A percentile compares a stretch with the other conserved stretches of the same genome.
These are phyloP conservation scores for Blepharisma stoltei DNA, from an alignment of 73 alveolate genomes.

Conservation along the genomic window DNA sequence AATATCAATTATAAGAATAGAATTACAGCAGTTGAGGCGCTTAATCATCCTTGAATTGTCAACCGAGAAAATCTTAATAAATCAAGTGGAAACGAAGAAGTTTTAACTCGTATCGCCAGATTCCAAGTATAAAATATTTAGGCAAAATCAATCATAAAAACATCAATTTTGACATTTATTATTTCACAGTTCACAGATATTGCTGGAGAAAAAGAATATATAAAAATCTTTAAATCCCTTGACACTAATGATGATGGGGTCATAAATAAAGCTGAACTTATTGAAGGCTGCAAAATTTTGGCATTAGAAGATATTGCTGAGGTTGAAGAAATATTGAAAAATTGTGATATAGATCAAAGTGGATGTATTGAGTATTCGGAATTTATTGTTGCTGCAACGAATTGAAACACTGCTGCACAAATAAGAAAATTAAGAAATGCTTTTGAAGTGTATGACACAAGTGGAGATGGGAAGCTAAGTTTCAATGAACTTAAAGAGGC, in stretches of 20 bases:
- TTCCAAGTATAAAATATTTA: no score
- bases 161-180: no score
- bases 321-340: constrained; percentile 5
- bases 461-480: constrained; percentile 10
- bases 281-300: background rate
- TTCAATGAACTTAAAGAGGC: constrained; percentile 17
- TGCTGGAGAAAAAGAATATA: no score
- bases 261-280: background rate
- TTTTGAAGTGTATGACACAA: background rate
- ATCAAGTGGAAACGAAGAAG: background rate
- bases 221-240: background rate
- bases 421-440: background rate
- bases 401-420: background rate
- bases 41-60: constrained; percentile 79
- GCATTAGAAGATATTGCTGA: background rate
- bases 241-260: background rate
- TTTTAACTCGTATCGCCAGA: no score
- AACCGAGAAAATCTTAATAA: constrained; percentile 31
- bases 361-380: background rate
- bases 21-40: constrained; percentile 73
- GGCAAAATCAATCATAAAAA: no score
- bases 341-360: background rate
- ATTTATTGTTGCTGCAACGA: background rate
- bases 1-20: constrained; percentile 71
- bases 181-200: no score